Evolutionary conservation across 148 eudicot species (phyloP), one percentile per base, ranked within the genome.

Genomic region (Selenicereus undatus): DNA sequence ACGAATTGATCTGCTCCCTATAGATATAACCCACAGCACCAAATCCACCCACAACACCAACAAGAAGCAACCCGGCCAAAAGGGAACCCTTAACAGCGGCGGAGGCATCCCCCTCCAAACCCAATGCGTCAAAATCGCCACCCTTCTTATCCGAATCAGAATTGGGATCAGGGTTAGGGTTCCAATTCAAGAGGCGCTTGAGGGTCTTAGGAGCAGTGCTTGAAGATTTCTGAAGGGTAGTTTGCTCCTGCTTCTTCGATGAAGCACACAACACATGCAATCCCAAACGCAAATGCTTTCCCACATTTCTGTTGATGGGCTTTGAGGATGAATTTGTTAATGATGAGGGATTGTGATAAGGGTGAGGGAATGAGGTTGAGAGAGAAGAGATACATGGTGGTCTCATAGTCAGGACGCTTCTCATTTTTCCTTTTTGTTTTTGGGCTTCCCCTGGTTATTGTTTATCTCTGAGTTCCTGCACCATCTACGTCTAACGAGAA

Each of bases 21-120:
- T 92, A 96, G 24, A 94, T 43, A 80, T 88, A 96, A 50, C 99
- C 99, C 86, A 89, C 88, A 73, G 92, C 64, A 4, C 93, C 97
- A 89, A 96, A 96, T 11, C 97, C 99, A 81, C 97, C 99, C 69
- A 94, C 90, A 73, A 91, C 87, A 60, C 92, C 98, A 22, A 92
- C 89, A 79, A 96, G 90, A 84, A 96, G 81, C 76, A 96, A 79
- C 11, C 98, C 98, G 52, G 98, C 98, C 88, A 94, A 86, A 74
- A 96, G 73, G 26, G 92, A 90, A 3, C 99, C 98, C 84, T 91
- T 96, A 72, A 96, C 69, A 9, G 98, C 98, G 42, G 78, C 27
- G 71, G 71, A 66, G 4, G 71, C 78, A 12, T 82, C 91, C 32
- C 87, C 93, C 29, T 89, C 94, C 70, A 73, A 52, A n/a, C 71